Evolutionary conservation across 768 basidiomycete genomes (phyloP).

Genomic region (Crassisporium funariophilum): DNA sequence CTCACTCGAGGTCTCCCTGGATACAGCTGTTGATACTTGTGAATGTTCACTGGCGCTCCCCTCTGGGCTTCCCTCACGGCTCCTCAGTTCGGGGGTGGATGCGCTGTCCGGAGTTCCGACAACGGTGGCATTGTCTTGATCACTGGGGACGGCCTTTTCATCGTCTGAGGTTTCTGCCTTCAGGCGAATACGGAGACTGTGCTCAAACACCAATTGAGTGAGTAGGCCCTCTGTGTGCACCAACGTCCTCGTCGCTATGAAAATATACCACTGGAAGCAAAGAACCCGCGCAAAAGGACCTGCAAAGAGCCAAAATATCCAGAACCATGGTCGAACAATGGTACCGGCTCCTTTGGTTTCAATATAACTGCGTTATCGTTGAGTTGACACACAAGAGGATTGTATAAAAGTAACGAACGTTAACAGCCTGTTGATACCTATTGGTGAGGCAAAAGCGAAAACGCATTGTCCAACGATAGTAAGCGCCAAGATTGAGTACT

Average conservation of each 20-base stretch:
- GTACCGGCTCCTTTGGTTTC: conserved; percentile 53
- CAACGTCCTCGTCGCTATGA: conserved; percentile 45
- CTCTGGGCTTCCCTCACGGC: not conserved
- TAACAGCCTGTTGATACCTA: conserved; percentile 41
- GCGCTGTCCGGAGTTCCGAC: conserved; percentile 7
- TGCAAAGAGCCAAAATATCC: conserved; percentile 55
- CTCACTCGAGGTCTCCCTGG: not conserved
- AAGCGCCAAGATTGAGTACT: not conserved
- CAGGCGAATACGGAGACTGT: conserved; percentile 61
- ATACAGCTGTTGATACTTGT: not conserved
- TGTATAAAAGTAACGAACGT: conserved; percentile 23
- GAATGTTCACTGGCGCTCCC: not conserved
- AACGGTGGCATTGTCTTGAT: not conserved
- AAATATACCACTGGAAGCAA: conserved; percentile 58
- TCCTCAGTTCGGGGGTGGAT: conserved; percentile 4
- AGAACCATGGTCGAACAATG: conserved; percentile 65
- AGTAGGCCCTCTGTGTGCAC: conserved; percentile 42
- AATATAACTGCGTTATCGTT: conserved; percentile 46
- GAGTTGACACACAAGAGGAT: not conserved
- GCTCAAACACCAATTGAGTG: conserved; percentile 41
- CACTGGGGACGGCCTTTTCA: too few species aligned
- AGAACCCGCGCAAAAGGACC: conserved; percentile 48
- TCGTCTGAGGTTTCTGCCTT: conserved; percentile 39
- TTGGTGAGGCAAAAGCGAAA: conserved; percentile 31
- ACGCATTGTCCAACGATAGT: conserved; percentile 27